A percentile compares a stretch with the other conserved stretches of the same genome.
These are phyloP conservation scores for Cenchrus purpureus DNA, from an alignment of 176 grass and related monocot species.

Conservation along the genomic window DNA sequence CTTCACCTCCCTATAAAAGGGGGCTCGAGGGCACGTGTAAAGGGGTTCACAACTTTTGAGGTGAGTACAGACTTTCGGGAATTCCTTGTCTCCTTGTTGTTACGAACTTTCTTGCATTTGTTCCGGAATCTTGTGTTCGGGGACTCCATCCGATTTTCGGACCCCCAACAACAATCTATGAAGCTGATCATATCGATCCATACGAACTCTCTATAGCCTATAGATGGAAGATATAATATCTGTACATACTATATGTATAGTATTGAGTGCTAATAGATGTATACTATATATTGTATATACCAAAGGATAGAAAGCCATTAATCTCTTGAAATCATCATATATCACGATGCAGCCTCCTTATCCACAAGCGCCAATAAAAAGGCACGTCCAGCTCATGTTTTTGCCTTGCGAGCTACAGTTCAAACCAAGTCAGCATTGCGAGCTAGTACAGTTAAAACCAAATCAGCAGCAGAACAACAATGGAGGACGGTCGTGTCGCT, in stretches of 20 bases:
- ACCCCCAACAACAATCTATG: background rate
- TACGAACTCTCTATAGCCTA: background rate
- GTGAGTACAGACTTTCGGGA: too few relatives aligned
- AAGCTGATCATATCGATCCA: background rate
- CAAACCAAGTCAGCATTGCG: too few relatives aligned
- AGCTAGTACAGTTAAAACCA: too few relatives aligned
- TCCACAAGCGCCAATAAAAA: background rate
- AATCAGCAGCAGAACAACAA: background rate
- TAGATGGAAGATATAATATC: conserved; percentile 3
- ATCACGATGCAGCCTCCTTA: too few relatives aligned
- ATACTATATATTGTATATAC: background rate
- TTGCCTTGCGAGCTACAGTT: background rate
- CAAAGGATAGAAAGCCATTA: background rate
- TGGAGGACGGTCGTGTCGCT: background rate
- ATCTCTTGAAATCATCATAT: background rate
- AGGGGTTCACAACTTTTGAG: too few relatives aligned
- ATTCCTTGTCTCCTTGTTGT: too few relatives aligned
- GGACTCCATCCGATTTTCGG: too few relatives aligned
- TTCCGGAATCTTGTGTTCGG: too few relatives aligned
- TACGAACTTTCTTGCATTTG: too few relatives aligned
- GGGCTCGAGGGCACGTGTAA: too few relatives aligned
- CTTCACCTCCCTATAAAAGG: too few relatives aligned
- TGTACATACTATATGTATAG: background rate
- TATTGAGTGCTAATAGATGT: background rate
- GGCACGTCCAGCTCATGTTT: background rate